Base-by-base conservation (phyloP, 2,329 filamentous ascomycete genomes). In the Kalaharituber pfeilii region DNA sequence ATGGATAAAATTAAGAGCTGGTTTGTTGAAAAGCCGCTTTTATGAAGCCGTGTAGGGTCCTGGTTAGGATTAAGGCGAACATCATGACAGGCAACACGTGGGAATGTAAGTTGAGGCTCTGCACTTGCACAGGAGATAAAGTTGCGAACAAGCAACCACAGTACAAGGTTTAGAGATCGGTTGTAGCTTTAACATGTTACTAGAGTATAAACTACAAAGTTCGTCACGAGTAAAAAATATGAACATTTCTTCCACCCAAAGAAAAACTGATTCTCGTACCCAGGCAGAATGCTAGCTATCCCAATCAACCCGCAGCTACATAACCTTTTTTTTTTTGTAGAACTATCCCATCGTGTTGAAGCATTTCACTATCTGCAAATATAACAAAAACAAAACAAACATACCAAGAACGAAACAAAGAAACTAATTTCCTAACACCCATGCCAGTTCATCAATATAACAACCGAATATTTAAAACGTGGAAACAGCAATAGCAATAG, bases 401-500 rank as follows among this genome's bases (percentile, higher is more conserved):
- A 36, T n/a, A 36, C n/a, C 30, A n/a, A 36, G n/a, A 36, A 36
- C 30, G n/a, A 36, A 36, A 9, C 9, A 36, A 36, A 9, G 30
- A 36, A 36, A 36, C 30, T 36, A 36, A 36, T 36, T 9, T 36
- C 9, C 9, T n/a, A 9, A 9, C 30, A 36, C 30, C 30, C 9
- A 36, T n/a, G 30, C 30, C 30, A 36, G n/a, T 36, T 36, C 9
- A 9, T 36, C 30, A 36, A 36, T 9, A 36, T 36, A n/a, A 9
- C 30, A 36, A 36, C n/a, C 30, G 9, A 36, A 36, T 9, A 52
- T 56, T 67, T 78, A 87, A 66, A 91, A 84, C 54, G 79, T 82
- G 53, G 87, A 82, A 57, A 94, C 83, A 1, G 93, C 91, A 65
- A 98, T 85, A 47, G 91, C 89, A 65, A 96, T 88, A 57, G 91